These are phyloP conservation scores for Fusarium sacchari DNA, from an alignment of 2,329 filamentous ascomycete species.

Conservation along the genomic window DNA sequence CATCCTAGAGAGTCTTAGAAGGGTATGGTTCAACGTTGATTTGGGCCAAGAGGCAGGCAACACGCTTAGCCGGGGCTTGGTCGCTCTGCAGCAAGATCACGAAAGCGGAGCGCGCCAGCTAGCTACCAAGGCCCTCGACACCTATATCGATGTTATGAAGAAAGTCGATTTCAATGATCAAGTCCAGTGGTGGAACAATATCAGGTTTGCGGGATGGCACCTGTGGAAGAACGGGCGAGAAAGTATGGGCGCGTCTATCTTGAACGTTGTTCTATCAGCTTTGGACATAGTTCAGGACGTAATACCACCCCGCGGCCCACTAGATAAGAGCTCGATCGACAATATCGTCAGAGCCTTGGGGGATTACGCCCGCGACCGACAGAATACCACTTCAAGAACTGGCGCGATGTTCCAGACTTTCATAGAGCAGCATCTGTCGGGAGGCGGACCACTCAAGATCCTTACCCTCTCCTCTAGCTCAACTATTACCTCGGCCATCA, in stretches of 20 bases:
- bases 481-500: conserved; percentile 63
- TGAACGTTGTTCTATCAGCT: conserved; percentile 58
- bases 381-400: conserved; percentile 47
- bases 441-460: conserved; percentile 53
- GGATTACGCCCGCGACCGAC: conserved; percentile 31
- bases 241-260: conserved; percentile 71
- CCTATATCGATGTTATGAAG: conserved; percentile 58
- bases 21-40: conserved; percentile 68
- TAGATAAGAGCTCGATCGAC: conserved; percentile 16
- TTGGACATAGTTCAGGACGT: conserved; percentile 54
- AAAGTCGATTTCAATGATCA: conserved; percentile 42
- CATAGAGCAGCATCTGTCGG: conserved; percentile 41
- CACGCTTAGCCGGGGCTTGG: conserved; percentile 58
- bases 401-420: conserved; percentile 49
- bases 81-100: conserved; percentile 63
- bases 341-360: conserved; percentile 33
- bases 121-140: conserved; percentile 61
- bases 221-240: conserved; percentile 73
- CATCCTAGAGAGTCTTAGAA: conserved; percentile 65
- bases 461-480: conserved; percentile 72
- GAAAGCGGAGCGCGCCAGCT: conserved; percentile 69
- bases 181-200: conserved; percentile 63
- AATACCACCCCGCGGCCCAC: conserved; percentile 24
- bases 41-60: conserved; percentile 57
- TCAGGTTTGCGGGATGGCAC: conserved; percentile 69